These are phyloP conservation scores for Lentinula aciculospora DNA, from an alignment of 768 basidiomycete species.

Conservation along the genomic window DNA sequence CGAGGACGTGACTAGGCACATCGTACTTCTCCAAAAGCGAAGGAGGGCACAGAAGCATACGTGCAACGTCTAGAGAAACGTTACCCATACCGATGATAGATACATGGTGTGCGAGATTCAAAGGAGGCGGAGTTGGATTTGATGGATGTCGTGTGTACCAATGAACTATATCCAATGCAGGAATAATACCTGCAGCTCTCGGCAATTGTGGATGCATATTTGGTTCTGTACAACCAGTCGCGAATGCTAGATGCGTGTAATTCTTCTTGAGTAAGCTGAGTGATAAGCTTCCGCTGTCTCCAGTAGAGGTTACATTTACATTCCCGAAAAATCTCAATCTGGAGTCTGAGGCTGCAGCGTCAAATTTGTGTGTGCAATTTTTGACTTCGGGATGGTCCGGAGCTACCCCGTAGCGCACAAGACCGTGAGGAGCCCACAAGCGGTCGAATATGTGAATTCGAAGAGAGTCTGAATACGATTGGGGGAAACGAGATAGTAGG, in stretches of 20 bases:
- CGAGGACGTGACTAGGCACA: constrained; percentile 69
- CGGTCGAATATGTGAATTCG: constrained; percentile 86
- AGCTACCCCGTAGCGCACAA: constrained; percentile 94
- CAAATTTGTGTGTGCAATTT: constrained; percentile 98
- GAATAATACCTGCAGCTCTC: constrained; percentile 45
- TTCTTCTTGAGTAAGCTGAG: constrained; percentile 54
- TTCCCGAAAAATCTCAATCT: constrained; percentile 92
- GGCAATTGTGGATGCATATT: constrained; percentile 49
- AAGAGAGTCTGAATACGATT: constrained; percentile 20
- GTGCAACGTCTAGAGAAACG: constrained; percentile 87
- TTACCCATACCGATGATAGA: constrained; percentile 93
- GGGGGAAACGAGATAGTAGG: constrained; percentile 60
- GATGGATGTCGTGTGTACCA: constrained; percentile 97
- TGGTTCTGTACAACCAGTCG: constrained; percentile 78
- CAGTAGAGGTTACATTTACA: constrained; percentile 44
- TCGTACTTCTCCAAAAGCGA: constrained; percentile 65
- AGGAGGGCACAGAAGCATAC: constrained; percentile 77
- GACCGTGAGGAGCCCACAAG: constrained; percentile 90
- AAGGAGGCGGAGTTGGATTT: constrained; percentile 49
- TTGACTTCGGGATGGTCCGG: constrained; percentile 99
- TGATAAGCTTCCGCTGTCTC: constrained; percentile 38
- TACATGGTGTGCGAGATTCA: constrained; percentile 64
- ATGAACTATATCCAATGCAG: constrained; percentile 83
- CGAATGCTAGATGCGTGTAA: constrained; percentile 85
- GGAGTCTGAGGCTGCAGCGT: constrained; percentile 68